Conservation (phyloP, 2,329 filamentous ascomycete species). For the Thelonectria olida region DNA sequence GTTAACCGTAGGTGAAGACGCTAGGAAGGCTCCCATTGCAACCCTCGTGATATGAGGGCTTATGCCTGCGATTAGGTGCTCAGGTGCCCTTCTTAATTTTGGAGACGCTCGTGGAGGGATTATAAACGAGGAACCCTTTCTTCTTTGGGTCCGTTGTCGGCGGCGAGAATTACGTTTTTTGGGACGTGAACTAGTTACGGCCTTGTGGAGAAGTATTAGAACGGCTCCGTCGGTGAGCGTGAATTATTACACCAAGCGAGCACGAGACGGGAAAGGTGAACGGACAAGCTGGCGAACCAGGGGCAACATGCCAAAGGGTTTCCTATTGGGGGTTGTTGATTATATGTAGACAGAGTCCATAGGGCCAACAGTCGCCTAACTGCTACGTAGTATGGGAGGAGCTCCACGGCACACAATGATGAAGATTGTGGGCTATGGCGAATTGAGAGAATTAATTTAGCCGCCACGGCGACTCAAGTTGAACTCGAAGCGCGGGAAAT, state of each 20-base stretch:
- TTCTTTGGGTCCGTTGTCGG: constrained; percentile 34
- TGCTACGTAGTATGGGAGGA: background rate
- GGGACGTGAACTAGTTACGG: background rate
- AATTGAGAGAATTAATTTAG: background rate
- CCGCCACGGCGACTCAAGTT: background rate
- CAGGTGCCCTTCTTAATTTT: no score
- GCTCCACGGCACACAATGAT: background rate
- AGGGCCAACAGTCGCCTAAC: background rate
- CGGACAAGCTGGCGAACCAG: background rate
- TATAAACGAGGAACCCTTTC: background rate
- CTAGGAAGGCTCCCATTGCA: no score
- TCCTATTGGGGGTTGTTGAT: no score
- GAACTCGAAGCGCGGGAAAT: background rate
- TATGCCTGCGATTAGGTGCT: no score
- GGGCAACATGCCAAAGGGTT: background rate
- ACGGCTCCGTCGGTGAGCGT: background rate
- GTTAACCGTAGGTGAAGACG: no score
- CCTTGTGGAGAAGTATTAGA: background rate
- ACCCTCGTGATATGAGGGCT: no score
- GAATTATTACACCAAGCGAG: background rate
- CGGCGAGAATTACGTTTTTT: constrained; percentile 21
- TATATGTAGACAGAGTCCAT: no score
- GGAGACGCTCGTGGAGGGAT: no score
- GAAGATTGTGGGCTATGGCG: background rate
- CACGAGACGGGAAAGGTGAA: background rate